Base-by-base conservation (phyloP, 1,284 basidiomycete genomes). In the Leucoagaricus sp. region DNA sequence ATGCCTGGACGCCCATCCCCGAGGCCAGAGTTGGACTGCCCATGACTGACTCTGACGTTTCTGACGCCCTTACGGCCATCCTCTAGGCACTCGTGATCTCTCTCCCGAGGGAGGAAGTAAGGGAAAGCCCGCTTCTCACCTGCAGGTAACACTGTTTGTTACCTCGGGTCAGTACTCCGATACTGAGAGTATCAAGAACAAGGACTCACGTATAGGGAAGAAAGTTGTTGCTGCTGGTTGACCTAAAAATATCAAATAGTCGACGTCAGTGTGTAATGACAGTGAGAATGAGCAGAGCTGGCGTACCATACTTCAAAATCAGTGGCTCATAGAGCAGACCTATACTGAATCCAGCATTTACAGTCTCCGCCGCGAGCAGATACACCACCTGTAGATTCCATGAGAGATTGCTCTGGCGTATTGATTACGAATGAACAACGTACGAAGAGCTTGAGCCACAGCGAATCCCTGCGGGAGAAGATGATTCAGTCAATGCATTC, bases 261-360 rank as follows among this genome's bases (percentile, higher is more conserved):
- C 6, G 17, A 23, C 4, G 46, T 25, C 28, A 44, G 15, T 21
- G 15, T 2, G 3, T 31, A 15, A 26, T 13, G 9, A 13, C 9
- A 23, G n/a, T 42, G 19, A 36, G 28, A 19, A 4, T 5, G 15
- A 4, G n/a, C 41, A 44, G 46, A 34, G 10, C 25, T 21, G n/a
- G 60, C 68, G 9, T 44, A 77, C 78, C 76, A 48, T 73, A 77
- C 34, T 71, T 64, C 17, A 70, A 41, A 31, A 80, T 73, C n/a
- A 80, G 68, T 8, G 79, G 77, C 57, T 80, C 69, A 44, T 75
- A 81, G 55, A 81, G 69, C 63, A 80, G 67, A 1, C 66, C 71
- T 38, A 76, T 74, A 56, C 79, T 72, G 51, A 72, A 73, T 4
- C 51, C 70, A 3, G 74, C 76, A 58, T 79, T 80, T 7, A 72